Evolutionary conservation across 2,329 filamentous ascomycete species (phyloP).

Genomic region (Penicillium rolfsii): DNA sequence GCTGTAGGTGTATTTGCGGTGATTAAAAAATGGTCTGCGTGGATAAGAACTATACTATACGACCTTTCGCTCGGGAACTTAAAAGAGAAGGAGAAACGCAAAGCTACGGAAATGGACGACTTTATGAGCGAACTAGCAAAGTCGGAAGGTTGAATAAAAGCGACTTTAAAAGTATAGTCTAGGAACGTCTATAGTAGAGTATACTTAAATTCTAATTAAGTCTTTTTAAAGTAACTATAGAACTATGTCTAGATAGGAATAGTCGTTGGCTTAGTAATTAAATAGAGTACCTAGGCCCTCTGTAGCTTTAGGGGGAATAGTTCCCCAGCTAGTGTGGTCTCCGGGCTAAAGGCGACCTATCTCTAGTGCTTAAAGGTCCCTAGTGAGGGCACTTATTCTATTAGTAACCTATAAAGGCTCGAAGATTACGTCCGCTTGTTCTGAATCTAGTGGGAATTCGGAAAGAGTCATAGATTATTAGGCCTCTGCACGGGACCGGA

Average conservation of each 20-base stretch:
- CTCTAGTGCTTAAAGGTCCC: not conserved
- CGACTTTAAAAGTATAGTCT: not conserved
- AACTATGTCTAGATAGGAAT: no score
- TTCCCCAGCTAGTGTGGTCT: not conserved
- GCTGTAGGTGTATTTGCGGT: constrained; percentile 8
- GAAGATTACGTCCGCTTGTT: no score
- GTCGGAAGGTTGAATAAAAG: not conserved
- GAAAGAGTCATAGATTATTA: no score
- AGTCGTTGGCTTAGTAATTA: no score
- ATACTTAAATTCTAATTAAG: no score
- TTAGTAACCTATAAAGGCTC: no score
- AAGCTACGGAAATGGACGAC: constrained; percentile 1
- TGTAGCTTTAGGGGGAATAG: no score
- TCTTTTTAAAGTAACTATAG: no score
- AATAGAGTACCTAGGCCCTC: no score
- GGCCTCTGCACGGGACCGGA: no score
- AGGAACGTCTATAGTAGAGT: not conserved
- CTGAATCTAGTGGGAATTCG: no score
- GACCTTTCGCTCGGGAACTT: not conserved
- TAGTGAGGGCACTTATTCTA: not conserved
- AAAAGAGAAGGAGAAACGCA: constrained; percentile 6
- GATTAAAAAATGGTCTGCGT: constrained; percentile 12
- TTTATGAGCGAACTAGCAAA: constrained; percentile 5
- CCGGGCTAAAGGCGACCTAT: not conserved
- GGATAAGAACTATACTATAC: constrained; percentile 11